Base-by-base conservation (phyloP, 2,329 filamentous ascomycete genomes). In the Fusarium tricinctum region DNA sequence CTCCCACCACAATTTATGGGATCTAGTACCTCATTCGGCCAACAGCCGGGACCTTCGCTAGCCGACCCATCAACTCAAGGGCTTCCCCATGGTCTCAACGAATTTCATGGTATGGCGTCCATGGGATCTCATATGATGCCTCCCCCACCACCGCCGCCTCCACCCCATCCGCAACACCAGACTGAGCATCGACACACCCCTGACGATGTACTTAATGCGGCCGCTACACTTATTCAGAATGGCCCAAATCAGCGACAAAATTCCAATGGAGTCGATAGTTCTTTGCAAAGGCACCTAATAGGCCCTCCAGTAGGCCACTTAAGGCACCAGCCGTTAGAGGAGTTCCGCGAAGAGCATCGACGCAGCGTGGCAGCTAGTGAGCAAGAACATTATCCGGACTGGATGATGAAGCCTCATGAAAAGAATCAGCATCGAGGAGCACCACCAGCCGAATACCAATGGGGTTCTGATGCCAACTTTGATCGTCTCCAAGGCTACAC, bases 401-500 rank as follows among this genome's bases (percentile, higher is more conserved):
- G 81, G 80, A 78, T 82, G 63, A 81, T 79, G 63, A 79, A 78
- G 13, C 66, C 72, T 10, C 76, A 75, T 22, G 70, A 75, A 15
- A 72, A 71, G 43, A 58, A 66, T 15, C 51, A 73, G 52, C 66
- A 78, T 62, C 77, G 78, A 61, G 78, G 78, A 61, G 78, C 77
- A 73, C 78, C 78, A 35, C 78, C 78, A 58, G 62, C 82, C 72
- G 82, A 85, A 52, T 81, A 91, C 44, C 86, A 87, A 64, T 92
- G 88, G 86, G 91, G 91, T 12, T 91, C 91, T 1, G 91, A 93
- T 76, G 76, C 84, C n/a, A 87, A 82, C 58, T 93, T 93, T 74
- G 84, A 81, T 63, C 77, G 79, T 22, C 76, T 83, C 8, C 86
- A 87, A 70, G 84, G 83, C n/a, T 93, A 89, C 71, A 79, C 86